Percentiles rank a stretch among this genome's conserved stretches.
Conservation (phyloP, 2,329 filamentous ascomycete genomes). For the Colletotrichum gloeosporioides region DNA sequence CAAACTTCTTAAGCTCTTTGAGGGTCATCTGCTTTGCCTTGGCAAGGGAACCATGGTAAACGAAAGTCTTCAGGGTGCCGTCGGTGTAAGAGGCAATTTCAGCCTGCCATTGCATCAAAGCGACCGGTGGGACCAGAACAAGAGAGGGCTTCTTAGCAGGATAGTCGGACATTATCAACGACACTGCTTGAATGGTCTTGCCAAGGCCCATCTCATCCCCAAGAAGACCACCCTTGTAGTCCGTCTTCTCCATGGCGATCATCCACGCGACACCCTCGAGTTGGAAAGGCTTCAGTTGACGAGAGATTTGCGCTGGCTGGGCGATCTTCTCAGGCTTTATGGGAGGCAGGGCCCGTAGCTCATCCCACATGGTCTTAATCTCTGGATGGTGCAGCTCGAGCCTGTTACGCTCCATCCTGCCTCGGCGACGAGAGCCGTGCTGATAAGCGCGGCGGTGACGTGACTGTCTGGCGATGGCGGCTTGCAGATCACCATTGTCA, state of each 20-base stretch:
- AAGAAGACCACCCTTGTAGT: slow-evolving; percentile 88
- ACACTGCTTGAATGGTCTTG: slow-evolving; percentile 98
- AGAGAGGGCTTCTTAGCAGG: slow-evolving; percentile 80
- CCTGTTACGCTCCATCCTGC: slow-evolving; percentile 61
- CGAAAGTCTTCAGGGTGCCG: slow-evolving; percentile 86
- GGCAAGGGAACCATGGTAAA: slow-evolving; percentile 86
- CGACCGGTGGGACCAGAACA: slow-evolving; percentile 90
- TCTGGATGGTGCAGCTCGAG: slow-evolving; percentile 80
- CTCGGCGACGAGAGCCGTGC: slow-evolving; percentile 26
- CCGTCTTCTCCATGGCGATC: slow-evolving; percentile 82
- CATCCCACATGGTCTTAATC: slow-evolving; percentile 84
- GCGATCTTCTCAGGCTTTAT: slow-evolving; percentile 67
- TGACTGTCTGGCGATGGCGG: slow-evolving; percentile 23
- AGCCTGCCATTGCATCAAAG: slow-evolving; percentile 92
- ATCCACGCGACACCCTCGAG: slow-evolving; percentile 95
- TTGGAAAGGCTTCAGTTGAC: slow-evolving; percentile 90
- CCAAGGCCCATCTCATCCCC: slow-evolving; percentile 99
- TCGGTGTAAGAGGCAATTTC: slow-evolving; percentile 85
- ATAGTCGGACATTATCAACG: slow-evolving; percentile 97
- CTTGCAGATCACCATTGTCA: not conserved
- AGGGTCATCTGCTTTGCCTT: slow-evolving; percentile 80
- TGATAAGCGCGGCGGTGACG: slow-evolving; percentile 38
- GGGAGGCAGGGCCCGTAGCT: slow-evolving; percentile 70
- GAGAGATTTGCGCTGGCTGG: slow-evolving; percentile 80
- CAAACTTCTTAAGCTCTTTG: slow-evolving; percentile 79